phyloP scores from a whole-genome alignment of 2,329 filamentous ascomycete genomes.

The Diaporthe vexans region DNA sequence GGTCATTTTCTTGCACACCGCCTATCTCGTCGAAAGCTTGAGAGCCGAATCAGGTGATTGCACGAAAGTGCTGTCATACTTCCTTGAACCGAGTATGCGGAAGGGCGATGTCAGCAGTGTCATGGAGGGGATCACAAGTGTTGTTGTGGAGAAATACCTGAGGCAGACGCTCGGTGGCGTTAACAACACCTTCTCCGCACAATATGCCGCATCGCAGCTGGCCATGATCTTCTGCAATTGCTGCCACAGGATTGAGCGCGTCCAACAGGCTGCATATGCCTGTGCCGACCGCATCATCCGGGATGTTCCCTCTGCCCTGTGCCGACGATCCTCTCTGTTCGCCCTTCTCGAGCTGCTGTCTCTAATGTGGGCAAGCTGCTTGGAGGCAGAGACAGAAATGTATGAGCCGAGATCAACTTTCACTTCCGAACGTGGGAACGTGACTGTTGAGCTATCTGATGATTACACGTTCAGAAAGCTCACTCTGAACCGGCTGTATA shows the following conservation, averaged over 20 bases:
- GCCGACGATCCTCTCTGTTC: conserved; percentile 91
- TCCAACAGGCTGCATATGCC: conserved; percentile 86
- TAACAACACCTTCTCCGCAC: conserved; percentile 86
- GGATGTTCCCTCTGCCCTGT: conserved; percentile 89
- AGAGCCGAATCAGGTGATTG: conserved; percentile 90
- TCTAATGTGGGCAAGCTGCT: conserved; percentile 94
- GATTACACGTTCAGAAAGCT: conserved; percentile 85
- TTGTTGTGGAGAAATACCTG: conserved; percentile 85
- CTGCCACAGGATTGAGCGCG: conserved; percentile 92
- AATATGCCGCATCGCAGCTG: conserved; percentile 90
- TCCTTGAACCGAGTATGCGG: conserved; percentile 89
- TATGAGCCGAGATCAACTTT: conserved; percentile 90
- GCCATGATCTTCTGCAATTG: conserved; percentile 88
- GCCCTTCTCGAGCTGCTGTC: conserved; percentile 92
- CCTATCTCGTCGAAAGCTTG: conserved; percentile 89
- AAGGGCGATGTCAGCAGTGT: conserved; percentile 73
- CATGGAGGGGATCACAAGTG: conserved; percentile 75
- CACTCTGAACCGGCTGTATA: conserved; percentile 84
- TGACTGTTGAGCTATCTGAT: conserved; percentile 92
- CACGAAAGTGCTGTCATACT: conserved; percentile 90
- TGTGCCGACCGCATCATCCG: conserved; percentile 89
- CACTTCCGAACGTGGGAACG: conserved; percentile 80
- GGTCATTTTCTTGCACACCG: conserved; percentile 91
- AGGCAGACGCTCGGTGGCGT: conserved; percentile 79
- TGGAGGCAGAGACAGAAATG: conserved; percentile 94